A percentile compares a stretch with the other conserved stretches of the same genome.
Evolutionary conservation across 139 green algal species (phyloP).

Genomic region (Desmodesmus armatus): DNA sequence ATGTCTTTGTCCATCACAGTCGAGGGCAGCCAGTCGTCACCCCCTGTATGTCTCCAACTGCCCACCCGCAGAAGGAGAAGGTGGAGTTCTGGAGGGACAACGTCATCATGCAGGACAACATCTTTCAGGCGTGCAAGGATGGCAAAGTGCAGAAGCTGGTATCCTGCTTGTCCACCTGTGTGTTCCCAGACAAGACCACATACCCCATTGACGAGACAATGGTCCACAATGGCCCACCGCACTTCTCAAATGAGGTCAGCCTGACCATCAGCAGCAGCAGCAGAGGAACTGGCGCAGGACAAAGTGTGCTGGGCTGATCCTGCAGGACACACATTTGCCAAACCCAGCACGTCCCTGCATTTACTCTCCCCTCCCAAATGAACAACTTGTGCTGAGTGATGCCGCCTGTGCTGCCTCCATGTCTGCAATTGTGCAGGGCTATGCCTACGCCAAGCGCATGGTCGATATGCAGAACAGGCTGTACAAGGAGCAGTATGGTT

Average conservation of each 20-base stretch:
- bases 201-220: conserved; percentile 74
- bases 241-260: conserved; percentile 58
- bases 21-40: too few species aligned
- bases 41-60: background rate
- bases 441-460: conserved; percentile 68
- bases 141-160: conserved; percentile 64
- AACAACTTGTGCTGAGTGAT: too few species aligned
- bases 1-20: too few species aligned
- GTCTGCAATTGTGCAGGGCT: conserved; percentile 40
- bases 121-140: conserved; percentile 61
- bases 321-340: background rate
- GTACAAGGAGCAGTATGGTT: conserved; percentile 70
- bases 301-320: background rate
- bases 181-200: conserved; percentile 70
- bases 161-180: conserved; percentile 70
- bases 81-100: conserved; percentile 66
- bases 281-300: background rate
- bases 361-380: too few species aligned
- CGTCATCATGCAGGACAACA: conserved; percentile 70
- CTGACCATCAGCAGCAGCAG: background rate
- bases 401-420: background rate
- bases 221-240: conserved; percentile 67
- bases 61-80: conserved; percentile 40
- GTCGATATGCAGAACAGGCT: conserved; percentile 65
- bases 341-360: too few species aligned